Percentiles rank a stretch among this genome's conserved stretches.
phyloP scores from a whole-genome alignment of 1,284 basidiomycete genomes.

The Singerocomus inundabilis region DNA sequence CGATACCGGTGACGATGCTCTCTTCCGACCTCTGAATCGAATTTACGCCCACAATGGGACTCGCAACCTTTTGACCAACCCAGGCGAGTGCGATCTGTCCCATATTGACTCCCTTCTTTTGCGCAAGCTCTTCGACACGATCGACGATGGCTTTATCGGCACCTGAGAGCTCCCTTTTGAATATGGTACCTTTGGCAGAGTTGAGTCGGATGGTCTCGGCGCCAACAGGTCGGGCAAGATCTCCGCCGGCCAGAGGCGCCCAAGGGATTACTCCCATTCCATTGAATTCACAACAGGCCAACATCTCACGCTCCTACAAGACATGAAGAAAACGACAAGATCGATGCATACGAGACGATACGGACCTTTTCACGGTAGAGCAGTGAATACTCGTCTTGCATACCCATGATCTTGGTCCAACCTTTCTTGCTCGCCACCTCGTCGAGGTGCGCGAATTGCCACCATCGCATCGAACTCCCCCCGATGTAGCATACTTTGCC shows the following conservation, averaged over 20 bases:
- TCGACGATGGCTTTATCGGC: constrained; percentile 38
- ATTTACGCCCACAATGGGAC: constrained; percentile 38
- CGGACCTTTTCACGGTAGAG: constrained; percentile 42
- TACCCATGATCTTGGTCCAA: constrained; percentile 40
- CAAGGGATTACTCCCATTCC: constrained; percentile 48
- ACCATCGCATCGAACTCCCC: constrained; percentile 42
- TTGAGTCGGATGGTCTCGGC: constrained; percentile 26
- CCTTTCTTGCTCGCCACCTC: constrained; percentile 36
- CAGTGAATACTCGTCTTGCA: constrained; percentile 43
- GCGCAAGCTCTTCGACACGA: constrained; percentile 42
- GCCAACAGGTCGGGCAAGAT: constrained; percentile 40
- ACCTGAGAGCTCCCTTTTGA: constrained; percentile 29
- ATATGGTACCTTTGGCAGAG: constrained; percentile 26
- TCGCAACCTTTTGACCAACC: constrained; percentile 36
- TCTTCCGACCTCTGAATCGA: constrained; percentile 27
- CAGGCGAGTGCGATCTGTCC: constrained; percentile 43
- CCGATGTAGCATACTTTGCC: constrained; percentile 49
- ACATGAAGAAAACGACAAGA: too few species aligned
- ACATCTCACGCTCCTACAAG: constrained; percentile 46
- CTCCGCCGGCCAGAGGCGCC: constrained; percentile 39
- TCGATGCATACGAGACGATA: background rate
- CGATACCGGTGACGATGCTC: constrained; percentile 19
- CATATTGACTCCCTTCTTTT: constrained; percentile 40
- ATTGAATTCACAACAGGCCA: constrained; percentile 44
- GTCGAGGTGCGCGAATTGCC: constrained; percentile 44